A percentile compares a stretch with the other conserved stretches of the same genome.
Evolutionary conservation across 2,329 filamentous ascomycete genomes (phyloP).

Genomic region (Celoporthe dispersa): DNA sequence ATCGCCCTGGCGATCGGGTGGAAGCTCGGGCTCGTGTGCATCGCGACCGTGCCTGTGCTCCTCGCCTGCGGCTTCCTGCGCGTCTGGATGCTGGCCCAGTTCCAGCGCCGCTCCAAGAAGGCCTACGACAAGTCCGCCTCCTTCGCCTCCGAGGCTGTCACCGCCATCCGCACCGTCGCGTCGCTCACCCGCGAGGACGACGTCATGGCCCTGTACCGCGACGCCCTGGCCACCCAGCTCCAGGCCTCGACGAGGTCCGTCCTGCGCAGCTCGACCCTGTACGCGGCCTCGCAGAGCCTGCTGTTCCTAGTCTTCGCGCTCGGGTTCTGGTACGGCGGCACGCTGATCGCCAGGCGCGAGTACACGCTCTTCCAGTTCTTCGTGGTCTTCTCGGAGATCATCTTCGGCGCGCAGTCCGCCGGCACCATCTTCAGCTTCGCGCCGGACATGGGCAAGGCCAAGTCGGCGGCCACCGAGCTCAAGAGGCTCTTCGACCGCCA

Average conservation of each 20-base stretch:
- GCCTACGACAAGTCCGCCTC: conserved; percentile 82
- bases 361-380: conserved; percentile 89
- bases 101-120: conserved; percentile 77
- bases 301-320: conserved; percentile 84
- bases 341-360: conserved; percentile 70
- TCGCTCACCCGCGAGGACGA: conserved; percentile 86
- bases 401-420: conserved; percentile 91
- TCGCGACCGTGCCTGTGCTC: conserved; percentile 45
- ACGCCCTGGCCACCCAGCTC: conserved; percentile 68
- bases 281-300: conserved; percentile 82
- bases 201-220: conserved; percentile 73
- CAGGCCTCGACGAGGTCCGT: conserved; percentile 73
- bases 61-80: conserved; percentile 46
- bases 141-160: conserved; percentile 91
- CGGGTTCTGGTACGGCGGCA: conserved; percentile 92
- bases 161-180: conserved; percentile 90
- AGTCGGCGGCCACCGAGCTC: conserved; percentile 78
- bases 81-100: conserved; percentile 72
- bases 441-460: conserved; percentile 91
- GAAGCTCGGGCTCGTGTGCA: conserved; percentile 50
- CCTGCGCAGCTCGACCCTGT: conserved; percentile 76
- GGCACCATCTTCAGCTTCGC: conserved; percentile 89
- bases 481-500: conserved; percentile 83
- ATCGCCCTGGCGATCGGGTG: conserved; percentile 47
- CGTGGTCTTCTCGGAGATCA: conserved; percentile 82